phyloP scores from a whole-genome alignment of 805 yeast species.

The Nakazawaea molendinolei region DNA sequence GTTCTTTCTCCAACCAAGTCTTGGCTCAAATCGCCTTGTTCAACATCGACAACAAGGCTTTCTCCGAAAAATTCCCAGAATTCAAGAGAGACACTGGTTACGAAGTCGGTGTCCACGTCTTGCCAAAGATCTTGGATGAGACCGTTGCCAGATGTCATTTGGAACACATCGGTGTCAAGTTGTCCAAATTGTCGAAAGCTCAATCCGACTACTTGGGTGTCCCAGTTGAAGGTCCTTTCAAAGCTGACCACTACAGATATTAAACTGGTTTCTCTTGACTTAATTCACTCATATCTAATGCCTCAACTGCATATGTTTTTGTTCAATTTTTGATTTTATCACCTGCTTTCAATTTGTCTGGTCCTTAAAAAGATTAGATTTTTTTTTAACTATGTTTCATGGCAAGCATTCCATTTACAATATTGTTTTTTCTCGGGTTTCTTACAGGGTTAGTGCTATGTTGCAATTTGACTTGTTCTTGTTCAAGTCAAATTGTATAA shows the following conservation, averaged over 20 bases:
- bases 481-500: neutral
- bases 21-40: slow-evolving; percentile 96
- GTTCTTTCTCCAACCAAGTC: slow-evolving; percentile 99
- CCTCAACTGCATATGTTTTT: slow-evolving; percentile 14
- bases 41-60: slow-evolving; percentile 77
- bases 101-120: slow-evolving; percentile 85
- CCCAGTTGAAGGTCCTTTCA: slow-evolving; percentile 92
- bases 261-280: slow-evolving; percentile 30
- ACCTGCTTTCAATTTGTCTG: too few species aligned
- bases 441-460: too few species aligned
- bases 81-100: slow-evolving; percentile 90
- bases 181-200: slow-evolving; percentile 64
- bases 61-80: slow-evolving; percentile 80
- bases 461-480: too few species aligned
- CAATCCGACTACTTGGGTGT: slow-evolving; percentile 95
- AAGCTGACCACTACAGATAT: slow-evolving; percentile 97
- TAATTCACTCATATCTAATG: slow-evolving; percentile 7
- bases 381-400: too few species aligned
- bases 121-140: slow-evolving; percentile 98
- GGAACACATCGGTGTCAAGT: slow-evolving; percentile 86
- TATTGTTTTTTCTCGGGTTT: too few species aligned
- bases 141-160: slow-evolving; percentile 96
- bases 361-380: too few species aligned
- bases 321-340: too few species aligned
- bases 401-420: too few species aligned